These are phyloP conservation scores for Clathrus columnatus DNA, from an alignment of 768 basidiomycete species.

Conservation along the genomic window DNA sequence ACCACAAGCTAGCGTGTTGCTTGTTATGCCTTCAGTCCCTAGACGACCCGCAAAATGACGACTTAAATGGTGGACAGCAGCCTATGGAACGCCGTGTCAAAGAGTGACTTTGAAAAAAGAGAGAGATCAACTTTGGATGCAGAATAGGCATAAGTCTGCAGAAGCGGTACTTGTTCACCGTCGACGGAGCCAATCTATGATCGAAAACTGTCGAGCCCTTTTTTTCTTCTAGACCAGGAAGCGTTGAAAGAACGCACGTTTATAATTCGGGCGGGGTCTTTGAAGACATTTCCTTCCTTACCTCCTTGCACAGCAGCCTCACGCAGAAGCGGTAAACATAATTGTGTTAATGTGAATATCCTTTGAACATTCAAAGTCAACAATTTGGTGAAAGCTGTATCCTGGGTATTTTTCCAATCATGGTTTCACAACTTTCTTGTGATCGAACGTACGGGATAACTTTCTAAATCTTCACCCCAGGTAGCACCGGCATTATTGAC, in stretches of 20 bases:
- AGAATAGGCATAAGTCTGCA: constrained; percentile 59
- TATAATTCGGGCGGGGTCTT: constrained; percentile 49
- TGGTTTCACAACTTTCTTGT: constrained; percentile 6
- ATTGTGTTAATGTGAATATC: constrained; percentile 57
- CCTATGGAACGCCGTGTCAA: constrained; percentile 17
- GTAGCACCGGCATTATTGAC: constrained; percentile 61
- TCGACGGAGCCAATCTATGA: constrained; percentile 57
- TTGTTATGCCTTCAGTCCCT: constrained; percentile 47
- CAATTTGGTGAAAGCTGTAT: constrained; percentile 52
- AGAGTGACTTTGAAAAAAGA: neutral
- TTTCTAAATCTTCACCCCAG: constrained; percentile 40
- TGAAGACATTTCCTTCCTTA: constrained; percentile 25
- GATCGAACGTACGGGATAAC: constrained; percentile 32
- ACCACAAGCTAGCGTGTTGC: constrained; percentile 59
- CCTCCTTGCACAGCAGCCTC: constrained; percentile 36
- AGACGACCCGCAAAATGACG: constrained; percentile 48
- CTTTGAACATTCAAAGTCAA: constrained; percentile 54
- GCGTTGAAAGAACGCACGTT: constrained; percentile 41
- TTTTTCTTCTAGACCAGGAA: neutral
- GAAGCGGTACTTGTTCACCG: constrained; percentile 40
- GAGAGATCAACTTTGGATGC: constrained; percentile 38
- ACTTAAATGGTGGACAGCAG: constrained; percentile 49
- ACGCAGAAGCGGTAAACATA: constrained; percentile 46
- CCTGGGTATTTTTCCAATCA: constrained; percentile 23
- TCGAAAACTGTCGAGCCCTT: neutral